These are phyloP conservation scores for Phaeosphaeria sp. DNA, from an alignment of 2,329 filamentous ascomycete genomes.

Conservation along the genomic window DNA sequence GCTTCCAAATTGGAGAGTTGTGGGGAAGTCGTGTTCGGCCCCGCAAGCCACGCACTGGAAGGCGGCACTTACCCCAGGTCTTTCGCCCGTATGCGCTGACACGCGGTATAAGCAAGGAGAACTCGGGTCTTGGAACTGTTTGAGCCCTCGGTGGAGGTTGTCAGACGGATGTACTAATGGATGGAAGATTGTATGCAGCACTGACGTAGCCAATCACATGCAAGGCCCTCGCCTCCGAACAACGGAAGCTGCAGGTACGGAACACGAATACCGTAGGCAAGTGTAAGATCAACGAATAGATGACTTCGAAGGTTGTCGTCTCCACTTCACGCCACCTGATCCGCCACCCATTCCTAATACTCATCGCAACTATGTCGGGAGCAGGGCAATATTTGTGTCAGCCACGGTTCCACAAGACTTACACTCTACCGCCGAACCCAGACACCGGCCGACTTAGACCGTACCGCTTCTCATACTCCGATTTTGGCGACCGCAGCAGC, in stretches of 20 bases:
- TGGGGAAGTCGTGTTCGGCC: neutral
- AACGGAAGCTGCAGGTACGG: no score
- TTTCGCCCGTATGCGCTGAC: no score
- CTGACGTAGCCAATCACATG: no score
- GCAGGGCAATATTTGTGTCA: slow-evolving; percentile 39
- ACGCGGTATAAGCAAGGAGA: neutral
- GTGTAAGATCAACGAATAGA: no score
- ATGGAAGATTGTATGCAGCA: no score
- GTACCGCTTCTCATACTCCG: slow-evolving; percentile 37
- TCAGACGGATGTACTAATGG: no score
- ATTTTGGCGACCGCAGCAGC: slow-evolving; percentile 37
- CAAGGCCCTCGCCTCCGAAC: no score
- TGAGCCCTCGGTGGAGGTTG: no score
- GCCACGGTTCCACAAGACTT: slow-evolving; percentile 33
- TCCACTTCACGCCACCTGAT: no score
- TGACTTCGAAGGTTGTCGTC: no score
- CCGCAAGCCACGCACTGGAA: neutral
- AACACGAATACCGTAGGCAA: no score
- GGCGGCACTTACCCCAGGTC: neutral
- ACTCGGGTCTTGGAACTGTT: neutral
- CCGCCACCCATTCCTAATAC: neutral
- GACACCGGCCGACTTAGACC: slow-evolving; percentile 21
- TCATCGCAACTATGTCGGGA: slow-evolving; percentile 16
- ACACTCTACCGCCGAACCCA: slow-evolving; percentile 30
- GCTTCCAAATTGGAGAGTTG: neutral